Evolutionary conservation across 768 basidiomycete genomes (phyloP), one percentile per base, ranked within the genome.

Genomic region (Podaxis rugospora): DNA sequence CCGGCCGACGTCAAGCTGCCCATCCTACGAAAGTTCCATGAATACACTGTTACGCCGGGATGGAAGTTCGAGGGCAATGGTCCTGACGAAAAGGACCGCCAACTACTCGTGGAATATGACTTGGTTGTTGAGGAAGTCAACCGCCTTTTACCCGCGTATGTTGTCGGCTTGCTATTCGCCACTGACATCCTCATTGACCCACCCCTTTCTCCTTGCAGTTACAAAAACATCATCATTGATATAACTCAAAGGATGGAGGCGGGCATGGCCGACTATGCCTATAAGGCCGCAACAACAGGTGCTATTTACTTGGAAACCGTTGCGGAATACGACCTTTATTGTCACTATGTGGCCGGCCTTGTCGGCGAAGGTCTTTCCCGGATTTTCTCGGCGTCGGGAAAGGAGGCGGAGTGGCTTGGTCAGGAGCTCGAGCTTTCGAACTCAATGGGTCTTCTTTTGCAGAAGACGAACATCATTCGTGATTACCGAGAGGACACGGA

Each of bases 391-490:
- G 90, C 90, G 3, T 92, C 93, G 4, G 85, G 84, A 25, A 95
- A 93, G 69, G 95, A 98, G 72, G 80, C 79, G 0, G 67, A 81
- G 0, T 91, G 84, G 78, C 75, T 99, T 37, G 87, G 82, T 28
- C 75, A 83, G 28, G 92, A 97, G 70, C 85, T 97, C 62, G 91
- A 91, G 65, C 82, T 98, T 2, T 87, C 90, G 68, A 96, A 97
- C 76, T 90, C 90, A 9, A 93, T 97, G 89, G 96, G 96, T n/a
- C 81, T 94, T 32, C 78, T 98, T 49, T 84, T 99, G 10, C 96
- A 99, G 73, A 99, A 99, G 76, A 97, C 95, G 27, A 99, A 99
- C 73, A 97, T 99, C 73, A 92, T 94, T 57, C 92, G 96, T 62
- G 96, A 99, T 74, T 92, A 85, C 76, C 85, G 90, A 49, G 96